Base-by-base conservation (phyloP, 108 stramenopile species). In the Mayamaea pseudoterrestris region DNA sequence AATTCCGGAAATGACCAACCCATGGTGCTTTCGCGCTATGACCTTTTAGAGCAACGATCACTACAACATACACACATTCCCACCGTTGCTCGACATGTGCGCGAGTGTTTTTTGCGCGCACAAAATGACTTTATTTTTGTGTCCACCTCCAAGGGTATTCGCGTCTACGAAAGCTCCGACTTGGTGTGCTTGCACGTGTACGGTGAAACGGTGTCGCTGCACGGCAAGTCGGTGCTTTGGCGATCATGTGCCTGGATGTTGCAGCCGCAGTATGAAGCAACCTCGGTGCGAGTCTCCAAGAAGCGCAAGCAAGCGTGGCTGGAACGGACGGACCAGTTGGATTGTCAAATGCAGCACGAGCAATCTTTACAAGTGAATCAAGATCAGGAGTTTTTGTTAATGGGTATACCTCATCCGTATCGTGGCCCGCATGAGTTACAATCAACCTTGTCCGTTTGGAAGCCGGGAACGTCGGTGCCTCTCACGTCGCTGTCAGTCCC, bases 161-260 rank as follows among this genome's bases (percentile, higher is more conserved):
- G 69, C 8, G 34, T 73, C 9, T 66, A 61, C 43, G 52, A 66
- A 44, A 72, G 71, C 9, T 63, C 61, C 35, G 61, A 57, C 5
- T 39, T 80, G 18, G 29, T 46, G 16, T 51, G 59, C 5, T 30
- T 80, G 9, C 57, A 53, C 22, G 65, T 63, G 8, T 74, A 62
- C 45, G 78, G 78, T 8, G 78, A 80, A 58, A 51, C 59, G 31
- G 31, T 80, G 7, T 37, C 65, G n/a, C 55, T 80, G 53, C 78
- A 80, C 44, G 69, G 73, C 0, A 27, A 65, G 27, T 47, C 73
- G 6, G 55, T 80, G 1, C 34, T 60, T 5, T 80, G 72, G 72
- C 66, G 66, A 59, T 59, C 71, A 30, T 53, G 55, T 41, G 56
- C 55, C 26, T 43, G 66, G 27, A 32, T 63, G 20, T 53, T 58